Conservation (phyloP, 208 protist genomes). For the Wallacemonas sp. region DNA sequence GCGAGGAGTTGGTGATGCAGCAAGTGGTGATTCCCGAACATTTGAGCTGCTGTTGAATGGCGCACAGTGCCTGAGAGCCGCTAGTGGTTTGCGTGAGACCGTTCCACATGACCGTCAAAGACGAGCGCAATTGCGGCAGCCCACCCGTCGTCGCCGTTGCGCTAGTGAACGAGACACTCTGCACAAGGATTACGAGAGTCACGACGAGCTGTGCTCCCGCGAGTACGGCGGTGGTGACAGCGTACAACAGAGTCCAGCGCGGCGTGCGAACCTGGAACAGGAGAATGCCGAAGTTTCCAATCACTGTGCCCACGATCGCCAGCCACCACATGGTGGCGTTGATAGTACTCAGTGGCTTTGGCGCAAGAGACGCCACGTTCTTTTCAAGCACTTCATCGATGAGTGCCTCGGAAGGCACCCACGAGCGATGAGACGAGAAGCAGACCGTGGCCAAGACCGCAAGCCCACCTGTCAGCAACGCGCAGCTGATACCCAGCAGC, state of each 20-base stretch:
- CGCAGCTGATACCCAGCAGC: neutral
- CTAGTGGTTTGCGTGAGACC: neutral
- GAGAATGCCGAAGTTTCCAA: neutral
- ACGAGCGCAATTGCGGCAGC: neutral
- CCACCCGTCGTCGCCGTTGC: neutral
- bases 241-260: neutral
- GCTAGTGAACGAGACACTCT: neutral
- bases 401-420: neutral
- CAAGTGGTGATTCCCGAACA: slow-evolving; percentile 38
- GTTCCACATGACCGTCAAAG: neutral
- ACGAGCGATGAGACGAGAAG: neutral
- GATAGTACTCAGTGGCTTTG: neutral
- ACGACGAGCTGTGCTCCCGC: neutral
- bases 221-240: neutral
- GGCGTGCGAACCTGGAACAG: neutral
- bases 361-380: neutral
- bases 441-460: neutral
- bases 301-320: neutral
- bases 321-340: slow-evolving; percentile 1
- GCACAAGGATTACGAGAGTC: neutral
- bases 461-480: neutral
- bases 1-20: slow-evolving; percentile 37
- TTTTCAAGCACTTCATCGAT: neutral
- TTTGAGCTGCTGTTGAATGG: slow-evolving; percentile 17
- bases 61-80: slow-evolving; percentile 4